Conservation (phyloP, 2,329 filamentous ascomycete species). For the Penicillium hesseltinei region DNA sequence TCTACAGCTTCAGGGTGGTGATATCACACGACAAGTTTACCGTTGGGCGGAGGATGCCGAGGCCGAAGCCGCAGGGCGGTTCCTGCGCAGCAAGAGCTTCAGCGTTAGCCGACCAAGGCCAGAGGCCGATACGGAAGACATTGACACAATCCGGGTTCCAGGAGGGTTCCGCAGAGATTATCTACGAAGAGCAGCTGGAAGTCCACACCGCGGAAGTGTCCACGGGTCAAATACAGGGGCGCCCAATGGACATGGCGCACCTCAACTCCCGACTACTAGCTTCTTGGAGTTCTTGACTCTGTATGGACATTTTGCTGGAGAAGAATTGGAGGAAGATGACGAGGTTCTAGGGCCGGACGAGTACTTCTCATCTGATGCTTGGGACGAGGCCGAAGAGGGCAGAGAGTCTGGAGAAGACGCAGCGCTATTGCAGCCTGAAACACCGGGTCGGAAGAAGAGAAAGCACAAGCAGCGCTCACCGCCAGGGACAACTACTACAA, state of each 20-base stretch:
- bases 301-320: slow-evolving; percentile 96
- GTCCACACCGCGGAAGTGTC: slow-evolving; percentile 53
- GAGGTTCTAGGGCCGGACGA: slow-evolving; percentile 83
- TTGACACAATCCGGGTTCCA: slow-evolving; percentile 85
- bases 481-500: slow-evolving; percentile 72
- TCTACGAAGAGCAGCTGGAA: slow-evolving; percentile 70
- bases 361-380: slow-evolving; percentile 80
- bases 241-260: slow-evolving; percentile 39
- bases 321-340: slow-evolving; percentile 94
- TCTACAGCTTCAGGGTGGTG: slow-evolving; percentile 85
- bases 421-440: slow-evolving; percentile 67
- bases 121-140: slow-evolving; percentile 77
- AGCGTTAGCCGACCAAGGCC: slow-evolving; percentile 72
- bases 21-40: slow-evolving; percentile 93
- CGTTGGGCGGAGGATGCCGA: slow-evolving; percentile 92
- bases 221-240: slow-evolving; percentile 38
- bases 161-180: slow-evolving; percentile 93
- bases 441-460: slow-evolving; percentile 69
- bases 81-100: slow-evolving; percentile 85
- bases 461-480: slow-evolving; percentile 72
- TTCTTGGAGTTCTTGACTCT: slow-evolving; percentile 95
- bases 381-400: slow-evolving; percentile 56
- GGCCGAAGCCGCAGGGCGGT: slow-evolving; percentile 55
- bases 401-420: slow-evolving; percentile 85
- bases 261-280: slow-evolving; percentile 77